Evolutionary conservation across 176 grass and related monocot species (phyloP), one percentile per base, ranked within the genome.

Genomic region (Hordeum marinum): DNA sequence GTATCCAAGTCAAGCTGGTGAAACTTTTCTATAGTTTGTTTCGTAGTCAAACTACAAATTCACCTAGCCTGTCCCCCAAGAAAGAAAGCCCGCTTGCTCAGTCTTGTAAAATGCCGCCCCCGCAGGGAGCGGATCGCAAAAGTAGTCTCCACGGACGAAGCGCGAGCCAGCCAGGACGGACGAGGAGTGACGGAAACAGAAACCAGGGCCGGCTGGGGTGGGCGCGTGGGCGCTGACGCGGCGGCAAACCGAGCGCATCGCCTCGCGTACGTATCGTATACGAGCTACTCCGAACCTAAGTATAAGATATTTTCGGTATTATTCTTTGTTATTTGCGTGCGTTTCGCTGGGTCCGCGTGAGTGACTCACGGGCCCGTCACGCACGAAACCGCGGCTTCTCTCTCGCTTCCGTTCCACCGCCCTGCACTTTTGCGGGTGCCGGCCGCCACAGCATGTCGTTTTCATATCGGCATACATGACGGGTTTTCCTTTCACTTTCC

Each of bases 141-240:
- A 76, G 12, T 34, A 34, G 46, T 50, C 46, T 63, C 11, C 4
- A 72, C 37, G 11, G 11, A 50, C 1, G 60, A 17, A 67, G 15
- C 37, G 9, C 35, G 4, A 5, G 24, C 9, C 5, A 52, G 24
- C 27, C 31, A 8, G 17, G 15, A 3, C 1, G 40, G 68, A 34
- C 17, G 41, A 6, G 9, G 39, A 3, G 52, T 21, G 14, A 1
- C 39, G 39, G 39, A n/a, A 3, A 26, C 39, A 0, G 29, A 79
- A 58, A 41, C 74, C 66, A 70, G 3, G 39, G 18, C 18, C 52
- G 52, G 17, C 50, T 8, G 40, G 29, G 9, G 11, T 29, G 9
- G 68, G 57, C 45, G 45, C 76, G 87, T 89, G 35, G 68, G 82
- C 68, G 87, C 87, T 88, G 87, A 84, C 67, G 57, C 72, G 72